Evolutionary conservation across 805 yeast species (phyloP), one percentile per base, ranked within the genome.

Genomic region (Saturnispora sanitii): DNA sequence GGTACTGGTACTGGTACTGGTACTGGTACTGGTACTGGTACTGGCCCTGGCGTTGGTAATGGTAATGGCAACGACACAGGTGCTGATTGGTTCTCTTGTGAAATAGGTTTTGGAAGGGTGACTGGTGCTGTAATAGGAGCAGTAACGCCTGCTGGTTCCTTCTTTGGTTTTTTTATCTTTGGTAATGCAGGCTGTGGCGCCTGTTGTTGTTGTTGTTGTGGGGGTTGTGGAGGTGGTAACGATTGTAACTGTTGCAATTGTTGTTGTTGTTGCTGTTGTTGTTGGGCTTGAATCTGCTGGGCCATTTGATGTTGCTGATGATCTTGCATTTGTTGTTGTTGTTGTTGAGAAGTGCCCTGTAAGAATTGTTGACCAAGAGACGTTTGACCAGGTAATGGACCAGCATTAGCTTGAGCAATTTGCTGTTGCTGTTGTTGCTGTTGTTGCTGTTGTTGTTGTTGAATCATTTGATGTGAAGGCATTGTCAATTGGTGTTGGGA

Each of bases 401-500:
- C 58, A n/a, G 38, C 42, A 23, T 33, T 40, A 15, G 51, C 40
- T 22, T 35, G 37, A 13, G 33, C 37, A 19, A 36, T 44, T 37
- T 53, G 61, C 37, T 53, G 60, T 36, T 53, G 61, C 34, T 50
- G 63, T 34, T 52, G 64, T 40, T 52, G 61, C 42, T 47, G 60
- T 40, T 38, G 50, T 45, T 55, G 64, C 43, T 52, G 64, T 43
- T 51, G 62, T 44, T 58, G 62, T 34, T 56, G 58, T 42, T 58
- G 63, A 37, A 56, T 56, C 55, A 61, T 67, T 37, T 62, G 66
- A 37, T 62, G 66, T 12, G 62, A 49, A 22, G 62, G 61, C 60
- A 61, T 52, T 12, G 57, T 47, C 35, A 66, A 55, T 33, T 79
- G 77, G n/a, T 54, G 74, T 60, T 80, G 79, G 58, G 77, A 74